Evolutionary conservation across 2,329 filamentous ascomycete species (phyloP), one percentile per base, ranked within the genome.

Genomic region (Whalleya microplaca): DNA sequence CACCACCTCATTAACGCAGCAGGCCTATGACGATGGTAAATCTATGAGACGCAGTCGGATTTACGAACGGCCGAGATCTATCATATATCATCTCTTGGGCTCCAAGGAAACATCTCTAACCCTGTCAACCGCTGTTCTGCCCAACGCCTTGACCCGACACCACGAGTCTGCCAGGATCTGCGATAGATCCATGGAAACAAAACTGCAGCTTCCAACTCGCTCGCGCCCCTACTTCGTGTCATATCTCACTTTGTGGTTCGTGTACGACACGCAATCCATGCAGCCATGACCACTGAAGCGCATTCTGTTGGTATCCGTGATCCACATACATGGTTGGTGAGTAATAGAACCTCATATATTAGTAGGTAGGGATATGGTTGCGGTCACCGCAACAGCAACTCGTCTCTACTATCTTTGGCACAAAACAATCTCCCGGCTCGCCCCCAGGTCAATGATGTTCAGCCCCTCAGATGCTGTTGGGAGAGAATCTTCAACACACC

Each of bases 51-150:
- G 41, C 48, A 47, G 53, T 56, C 56, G 59, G 61, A 58, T 49
- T 48, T 46, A 53, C 42, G 53, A 45, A n/a, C 37, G 50, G 51
- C 62, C 58, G 54, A 63, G 51, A 67, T 64, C 59, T 65, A 49
- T 67, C 65, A 66, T 42, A 63, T 66, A 62, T 67, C 65, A 67
- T 50, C 48, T 50, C 48, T 64, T 60, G n/a, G 54, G 57, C 62
- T 52, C 52, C 54, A 58, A 62, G 57, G n/a, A 56, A 53, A 53
- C 40, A 19, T 43, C 32, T 37, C 37, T 9, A 59, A 57, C 56
- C 61, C 58, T 59, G 56, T 58, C 51, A 50, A 43, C 58, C 56
- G 45, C 40, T 49, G 51, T 48, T 45, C 44, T 55, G 46, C 56
- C 56, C 58, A 62, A 62, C 60, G 10, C 52, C 49, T 7, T 16